Conservation (phyloP, 2,329 filamentous ascomycete genomes). For the Venturiaceae sp. region DNA sequence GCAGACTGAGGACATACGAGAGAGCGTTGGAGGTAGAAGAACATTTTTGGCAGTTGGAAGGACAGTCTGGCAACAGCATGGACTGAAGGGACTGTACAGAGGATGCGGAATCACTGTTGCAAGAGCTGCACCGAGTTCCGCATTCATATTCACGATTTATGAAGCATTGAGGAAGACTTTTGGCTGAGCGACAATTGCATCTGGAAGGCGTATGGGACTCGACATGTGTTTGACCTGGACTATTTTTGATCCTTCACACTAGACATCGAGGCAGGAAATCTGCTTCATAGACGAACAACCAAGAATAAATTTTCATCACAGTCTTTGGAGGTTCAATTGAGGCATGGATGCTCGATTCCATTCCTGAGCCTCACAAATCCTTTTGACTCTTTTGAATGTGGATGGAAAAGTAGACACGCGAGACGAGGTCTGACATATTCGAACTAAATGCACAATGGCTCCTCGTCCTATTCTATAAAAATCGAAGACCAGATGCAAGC, state of each 20-base stretch:
- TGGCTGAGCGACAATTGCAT: neutral
- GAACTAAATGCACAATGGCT: too few species aligned
- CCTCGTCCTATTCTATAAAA: too few species aligned
- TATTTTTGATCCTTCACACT: neutral
- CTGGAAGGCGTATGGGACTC: neutral
- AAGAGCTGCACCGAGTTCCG: conserved; percentile 86
- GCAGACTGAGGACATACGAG: conserved; percentile 71
- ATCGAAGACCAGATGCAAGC: neutral
- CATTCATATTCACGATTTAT: conserved; percentile 94
- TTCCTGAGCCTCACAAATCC: too few species aligned
- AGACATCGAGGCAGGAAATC: too few species aligned
- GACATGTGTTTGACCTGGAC: too few species aligned
- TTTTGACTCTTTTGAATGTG: too few species aligned
- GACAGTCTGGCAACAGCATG: conserved; percentile 72
- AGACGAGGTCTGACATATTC: too few species aligned
- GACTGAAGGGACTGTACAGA: conserved; percentile 76
- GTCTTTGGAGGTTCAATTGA: too few species aligned
- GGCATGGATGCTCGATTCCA: too few species aligned
- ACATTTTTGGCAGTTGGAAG: conserved; percentile 65
- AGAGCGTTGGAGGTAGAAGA: conserved; percentile 35
- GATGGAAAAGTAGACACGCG: too few species aligned
- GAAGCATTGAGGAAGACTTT: conserved; percentile 50
- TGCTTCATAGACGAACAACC: too few species aligned
- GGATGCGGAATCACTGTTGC: conserved; percentile 90
- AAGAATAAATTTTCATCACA: too few species aligned